Base-by-base conservation (phyloP, 768 basidiomycete genomes). In the Goffeauzyma gilvescens region DNA sequence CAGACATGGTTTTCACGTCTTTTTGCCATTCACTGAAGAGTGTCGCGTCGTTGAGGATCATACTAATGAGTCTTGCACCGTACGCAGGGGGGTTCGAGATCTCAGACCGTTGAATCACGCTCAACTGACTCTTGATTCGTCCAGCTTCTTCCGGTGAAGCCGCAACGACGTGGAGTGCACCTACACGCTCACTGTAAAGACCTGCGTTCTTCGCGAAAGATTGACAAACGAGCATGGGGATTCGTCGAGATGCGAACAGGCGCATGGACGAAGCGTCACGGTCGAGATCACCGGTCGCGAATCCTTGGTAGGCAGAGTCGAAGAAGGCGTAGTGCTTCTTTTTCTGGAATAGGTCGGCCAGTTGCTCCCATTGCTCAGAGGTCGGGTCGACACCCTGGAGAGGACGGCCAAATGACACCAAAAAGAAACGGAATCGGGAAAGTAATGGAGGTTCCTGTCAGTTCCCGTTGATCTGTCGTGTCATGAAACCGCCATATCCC, bases 261-360 rank as follows among this genome's bases (percentile, higher is more conserved):
- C 53, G 15, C 15, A 54, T 40, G 32, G 48, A 36, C 6, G 33
- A 23, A 6, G 50, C 54, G 42, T 56, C 57, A 17, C 46, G 28
- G 17, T 54, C 48, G 40, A 59, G 51, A 61, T 85, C 76, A 1
- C 89, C 89, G 53, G 81, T 85, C 14, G 87, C 89, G 63, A 95
- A 96, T 14, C 89, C 89, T 66, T 93, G 89, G 67, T 96, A 96
- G 2, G 89, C 89, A 55, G 78, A 81, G 67, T 96, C 89, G 61
- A 95, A 85, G 67, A 90, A 89, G 24, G 79, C 78, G 57, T 75
- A 90, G 62, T 89, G 87, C 12, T 72, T 69, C 65, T 77, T 79
- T 35, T 68, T 65, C 23, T 79, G 59, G 60, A 93, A 73, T 41
- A 77, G 65, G 27, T 78, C 71, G 28, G 81, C 80, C 53, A 95